Base-by-base conservation (phyloP, 2,329 filamentous ascomycete genomes). In the Orbilia blumenaviensis region DNA sequence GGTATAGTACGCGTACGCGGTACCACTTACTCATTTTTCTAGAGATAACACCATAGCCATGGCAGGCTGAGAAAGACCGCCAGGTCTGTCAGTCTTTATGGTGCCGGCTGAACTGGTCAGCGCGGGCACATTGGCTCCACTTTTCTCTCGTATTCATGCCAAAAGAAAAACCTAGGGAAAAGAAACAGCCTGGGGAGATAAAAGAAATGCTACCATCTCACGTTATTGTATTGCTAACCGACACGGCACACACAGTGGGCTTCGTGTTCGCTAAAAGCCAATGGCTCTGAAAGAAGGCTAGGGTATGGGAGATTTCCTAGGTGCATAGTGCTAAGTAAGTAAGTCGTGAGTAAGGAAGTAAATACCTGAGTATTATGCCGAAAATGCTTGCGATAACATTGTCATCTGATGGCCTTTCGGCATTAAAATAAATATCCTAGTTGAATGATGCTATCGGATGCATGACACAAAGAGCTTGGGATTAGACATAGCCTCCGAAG, bases 211-310 rank as follows among this genome's bases (percentile, higher is more conserved):
- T 76, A 63, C 46, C 48, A 69, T 60, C 29, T 69, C 46, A 62
- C 54, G 44, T 69, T 69, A 64, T 69, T 64, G 38, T 66, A 64
- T 64, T 54, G 56, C 64, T 66, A 76, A 68, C 72, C 72, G 71
- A 76, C 64, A 76, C 56, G 72, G 72, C 72, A 69, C 50, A 76
- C 60, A 58, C n/a, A n/a, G n/a, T n/a, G n/a, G 56, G 32, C 41
- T 66, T 75, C 72, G 72, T 76, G 69, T 61, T 76, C 72, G 72
- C 72, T 76, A 76, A 76, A n/a, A 64, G 62, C 29, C 52, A 58
- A 63, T 42, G 63, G 52, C 56, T 32, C 46, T 42, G 44, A 63
- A 54, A 23, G 32, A 38, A 23, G 21, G 23, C 42, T 46, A 44
- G 41, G 68, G 42, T 44, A 18, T 73, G 23, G 41, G 25, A 46